A percentile compares a stretch with the other conserved stretches of the same genome.
Conservation (phyloP, 352 stramenopile genomes). For the Phytophthora pseudosyringae region DNA sequence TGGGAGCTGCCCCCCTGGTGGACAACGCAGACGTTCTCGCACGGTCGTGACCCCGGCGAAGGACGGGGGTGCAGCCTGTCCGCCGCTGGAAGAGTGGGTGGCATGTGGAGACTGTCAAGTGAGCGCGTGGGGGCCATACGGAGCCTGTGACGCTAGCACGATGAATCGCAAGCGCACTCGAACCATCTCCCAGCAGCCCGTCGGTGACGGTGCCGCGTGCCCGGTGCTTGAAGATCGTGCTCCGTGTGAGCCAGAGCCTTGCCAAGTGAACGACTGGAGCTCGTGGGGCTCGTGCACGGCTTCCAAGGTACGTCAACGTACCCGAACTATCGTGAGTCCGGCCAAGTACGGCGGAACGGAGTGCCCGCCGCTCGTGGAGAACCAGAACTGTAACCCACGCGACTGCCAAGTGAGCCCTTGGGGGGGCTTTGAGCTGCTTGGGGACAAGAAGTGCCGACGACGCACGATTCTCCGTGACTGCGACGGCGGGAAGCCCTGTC, state of each 20-base stretch:
- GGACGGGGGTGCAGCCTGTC: slow-evolving; percentile 47
- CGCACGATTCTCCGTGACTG: slow-evolving; percentile 39
- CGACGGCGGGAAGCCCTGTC: slow-evolving; percentile 55
- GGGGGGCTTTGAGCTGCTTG: slow-evolving; percentile 49
- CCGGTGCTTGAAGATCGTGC: slow-evolving; percentile 44
- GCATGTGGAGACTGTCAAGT: slow-evolving; percentile 63
- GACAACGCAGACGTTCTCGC: slow-evolving; percentile 37
- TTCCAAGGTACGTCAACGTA: slow-evolving; percentile 45
- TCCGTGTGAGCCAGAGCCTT: slow-evolving; percentile 56
- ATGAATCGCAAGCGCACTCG: slow-evolving; percentile 53
- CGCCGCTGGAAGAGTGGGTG: slow-evolving; percentile 34
- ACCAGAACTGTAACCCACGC: slow-evolving; percentile 69
- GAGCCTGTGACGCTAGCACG: slow-evolving; percentile 35
- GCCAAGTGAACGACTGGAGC: slow-evolving; percentile 60
- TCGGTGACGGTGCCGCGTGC: slow-evolving; percentile 59
- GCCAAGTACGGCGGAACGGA: slow-evolving; percentile 53
- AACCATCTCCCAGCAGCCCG: slow-evolving; percentile 49
- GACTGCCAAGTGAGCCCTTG: slow-evolving; percentile 67
- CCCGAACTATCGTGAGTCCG: slow-evolving; percentile 47
- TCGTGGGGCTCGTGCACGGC: slow-evolving; percentile 47
- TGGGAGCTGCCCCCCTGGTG: slow-evolving; percentile 36
- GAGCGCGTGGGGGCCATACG: slow-evolving; percentile 54
- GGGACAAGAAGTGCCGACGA: slow-evolving; percentile 51
- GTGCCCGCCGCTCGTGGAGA: slow-evolving; percentile 50
- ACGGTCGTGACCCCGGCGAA: slow-evolving; percentile 27